phyloP scores from a whole-genome alignment of 352 stramenopile genomes.

The Aphanomyces stellatus region DNA sequence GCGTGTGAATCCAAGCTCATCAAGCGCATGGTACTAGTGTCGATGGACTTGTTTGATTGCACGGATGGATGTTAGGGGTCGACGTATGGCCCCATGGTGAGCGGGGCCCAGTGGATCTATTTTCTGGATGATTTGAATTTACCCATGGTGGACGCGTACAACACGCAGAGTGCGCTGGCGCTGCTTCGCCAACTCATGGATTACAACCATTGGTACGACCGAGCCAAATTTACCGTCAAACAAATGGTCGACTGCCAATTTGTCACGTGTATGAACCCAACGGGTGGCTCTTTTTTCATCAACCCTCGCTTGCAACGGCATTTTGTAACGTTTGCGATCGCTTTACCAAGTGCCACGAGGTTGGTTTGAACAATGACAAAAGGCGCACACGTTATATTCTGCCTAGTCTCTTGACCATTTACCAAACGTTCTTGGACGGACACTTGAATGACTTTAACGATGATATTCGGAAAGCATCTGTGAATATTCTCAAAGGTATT shows the following conservation, averaged over 20 bases:
- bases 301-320: conserved; percentile 92
- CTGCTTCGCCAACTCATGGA: conserved; percentile 92
- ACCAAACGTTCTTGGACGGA: conserved; percentile 91
- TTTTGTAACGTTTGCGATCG: conserved; percentile 93
- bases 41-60: conserved; percentile 25
- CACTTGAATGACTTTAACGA: conserved; percentile 91
- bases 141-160: conserved; percentile 90
- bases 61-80: conserved; percentile 46
- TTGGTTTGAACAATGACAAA: conserved; percentile 19
- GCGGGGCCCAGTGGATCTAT: conserved; percentile 83
- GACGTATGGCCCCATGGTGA: conserved; percentile 69
- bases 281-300: conserved; percentile 86
- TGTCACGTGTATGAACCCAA: conserved; percentile 93
- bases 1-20: conserved; percentile 83
- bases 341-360: conserved; percentile 70
- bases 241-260: conserved; percentile 93
- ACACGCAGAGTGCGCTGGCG: conserved; percentile 91
- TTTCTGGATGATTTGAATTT: conserved; percentile 96
- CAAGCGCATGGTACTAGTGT: conserved; percentile 87
- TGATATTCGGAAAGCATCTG: conserved; percentile 83
- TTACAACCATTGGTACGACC: conserved; percentile 93
- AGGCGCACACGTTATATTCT: background rate
- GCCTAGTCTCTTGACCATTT: conserved; percentile 84
- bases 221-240: conserved; percentile 87
- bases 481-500: conserved; percentile 71